phyloP scores from a whole-genome alignment of 2,329 filamentous ascomycete species.

The Fusarium nodosum region DNA sequence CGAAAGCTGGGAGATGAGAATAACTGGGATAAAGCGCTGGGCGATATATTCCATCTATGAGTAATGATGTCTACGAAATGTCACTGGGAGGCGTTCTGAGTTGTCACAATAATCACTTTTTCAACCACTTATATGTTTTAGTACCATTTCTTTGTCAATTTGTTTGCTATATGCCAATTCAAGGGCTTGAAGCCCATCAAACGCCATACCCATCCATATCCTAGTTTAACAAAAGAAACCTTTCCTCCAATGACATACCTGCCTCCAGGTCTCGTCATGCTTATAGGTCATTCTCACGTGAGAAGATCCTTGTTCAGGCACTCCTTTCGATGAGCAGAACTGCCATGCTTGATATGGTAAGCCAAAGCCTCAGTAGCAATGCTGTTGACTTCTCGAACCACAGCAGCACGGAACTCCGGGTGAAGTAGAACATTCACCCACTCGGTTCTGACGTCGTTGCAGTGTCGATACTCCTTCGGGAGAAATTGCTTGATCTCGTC shows the following conservation, averaged over 20 bases:
- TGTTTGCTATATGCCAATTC: not conserved
- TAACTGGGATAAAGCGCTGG: slow-evolving; percentile 51
- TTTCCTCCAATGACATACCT: not conserved
- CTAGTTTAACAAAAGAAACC: not conserved
- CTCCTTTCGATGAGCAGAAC: slow-evolving; percentile 6
- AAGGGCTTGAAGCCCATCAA: not conserved
- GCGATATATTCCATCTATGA: slow-evolving; percentile 47
- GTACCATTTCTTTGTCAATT: not conserved
- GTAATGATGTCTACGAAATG: not conserved
- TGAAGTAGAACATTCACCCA: slow-evolving; percentile 23
- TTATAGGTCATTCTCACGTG: no score
- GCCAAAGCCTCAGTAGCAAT: slow-evolving; percentile 11
- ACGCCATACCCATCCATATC: not conserved
- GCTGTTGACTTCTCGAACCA: slow-evolving; percentile 13
- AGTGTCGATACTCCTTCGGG: not conserved
- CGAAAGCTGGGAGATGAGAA: slow-evolving; percentile 46
- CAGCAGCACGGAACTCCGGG: not conserved
- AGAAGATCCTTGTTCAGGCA: no score
- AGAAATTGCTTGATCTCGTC: slow-evolving; percentile 21
- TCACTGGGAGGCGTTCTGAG: not conserved
- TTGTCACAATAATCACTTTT: not conserved
- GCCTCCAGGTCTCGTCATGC: no score
- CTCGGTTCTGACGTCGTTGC: slow-evolving; percentile 5
- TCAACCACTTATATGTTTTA: not conserved
- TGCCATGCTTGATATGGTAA: slow-evolving; percentile 14